Percentiles rank a stretch among this genome's conserved stretches.
Conservation (phyloP, 2,329 filamentous ascomycete genomes). For the Cladosporium sp. region DNA sequence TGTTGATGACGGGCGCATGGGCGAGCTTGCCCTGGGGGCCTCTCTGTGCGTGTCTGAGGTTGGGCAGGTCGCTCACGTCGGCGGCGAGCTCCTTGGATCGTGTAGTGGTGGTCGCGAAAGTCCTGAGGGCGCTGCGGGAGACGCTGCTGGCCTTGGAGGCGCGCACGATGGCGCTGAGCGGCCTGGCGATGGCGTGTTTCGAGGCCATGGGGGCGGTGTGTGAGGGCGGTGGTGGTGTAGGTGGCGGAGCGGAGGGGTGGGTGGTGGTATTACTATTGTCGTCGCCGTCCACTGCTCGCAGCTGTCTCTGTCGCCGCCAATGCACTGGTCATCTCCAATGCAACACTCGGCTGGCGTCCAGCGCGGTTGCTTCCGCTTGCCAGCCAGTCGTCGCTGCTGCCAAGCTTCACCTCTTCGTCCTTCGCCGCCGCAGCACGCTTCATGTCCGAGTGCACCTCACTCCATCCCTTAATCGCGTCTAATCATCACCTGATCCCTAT, state of each 20-base stretch:
- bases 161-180: conserved; percentile 42
- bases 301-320: conserved; percentile 7
- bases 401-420: background rate
- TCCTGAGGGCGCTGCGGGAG: conserved; percentile 37
- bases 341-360: conserved; percentile 7
- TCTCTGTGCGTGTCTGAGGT: conserved; percentile 48
- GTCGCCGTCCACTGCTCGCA: background rate
- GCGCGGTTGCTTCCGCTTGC: conserved; percentile 1
- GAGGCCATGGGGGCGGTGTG: conserved; percentile 41
- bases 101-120: conserved; percentile 46
- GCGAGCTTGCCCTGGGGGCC: conserved; percentile 55
- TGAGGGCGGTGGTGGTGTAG: conserved; percentile 20
- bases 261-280: background rate
- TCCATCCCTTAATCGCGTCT: conserved; percentile 17
- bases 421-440: conserved; percentile 11
- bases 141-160: conserved; percentile 34
- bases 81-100: conserved; percentile 49
- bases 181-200: conserved; percentile 43
- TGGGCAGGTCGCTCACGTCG: conserved; percentile 46
- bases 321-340: conserved; percentile 12
- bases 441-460: conserved; percentile 10
- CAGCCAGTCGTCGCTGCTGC: background rate
- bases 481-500: conserved; percentile 14
- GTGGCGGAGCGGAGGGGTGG: conserved; percentile 10
- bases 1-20: conserved; percentile 80